Base-by-base conservation (phyloP, 2,329 filamentous ascomycete species). In the Sporothrix dimorphospora region DNA sequence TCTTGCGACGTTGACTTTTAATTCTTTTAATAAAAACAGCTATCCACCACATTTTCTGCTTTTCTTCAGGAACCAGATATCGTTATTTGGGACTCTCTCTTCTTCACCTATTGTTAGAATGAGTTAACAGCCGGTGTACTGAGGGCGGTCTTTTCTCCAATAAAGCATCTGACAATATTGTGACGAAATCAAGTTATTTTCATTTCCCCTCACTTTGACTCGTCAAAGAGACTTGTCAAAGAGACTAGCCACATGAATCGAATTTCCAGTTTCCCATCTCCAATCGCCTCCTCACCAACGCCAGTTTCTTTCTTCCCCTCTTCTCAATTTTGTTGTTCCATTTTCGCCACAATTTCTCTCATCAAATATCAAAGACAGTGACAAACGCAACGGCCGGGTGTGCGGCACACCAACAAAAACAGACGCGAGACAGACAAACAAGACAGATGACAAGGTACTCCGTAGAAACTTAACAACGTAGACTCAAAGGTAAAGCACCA, bases 371-470 rank as follows among this genome's bases (percentile, higher is more conserved):
- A 51, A 51, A 7, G 45, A 19, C 19, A 57, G 24, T 57, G 21
- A 47, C 55, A 71, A 38, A 30, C 21, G 45, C 57, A 71, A 65
- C 69, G 57, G 69, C 57, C 69, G 57, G 53, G 21, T 65, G 70
- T 38, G 11, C 55, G 16, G 16, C 38, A 24, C 59, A 63, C 38
- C 59, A n/a, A 63, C n/a, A 42, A 42, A 24, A 24, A n/a, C 21
- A 38, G 24, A 63, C 19, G n/a, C 16, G n/a, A 63, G 57, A 63
- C 59, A 42, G 38, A 3, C 57, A 24, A 24, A 24, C 21, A 27
- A 59, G 59, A 63, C 59, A 63, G 38, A 34, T 6, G 30, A 34
- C 30, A 34, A 34, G 30, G 30, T 34, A 34, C n/a, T n/a, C n/a
- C n/a, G n/a, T 47, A 12, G 42, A 47, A 19, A 47, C 14, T 40